phyloP scores from a whole-genome alignment of 148 eudicot species.

The Euryodendron excelsum region DNA sequence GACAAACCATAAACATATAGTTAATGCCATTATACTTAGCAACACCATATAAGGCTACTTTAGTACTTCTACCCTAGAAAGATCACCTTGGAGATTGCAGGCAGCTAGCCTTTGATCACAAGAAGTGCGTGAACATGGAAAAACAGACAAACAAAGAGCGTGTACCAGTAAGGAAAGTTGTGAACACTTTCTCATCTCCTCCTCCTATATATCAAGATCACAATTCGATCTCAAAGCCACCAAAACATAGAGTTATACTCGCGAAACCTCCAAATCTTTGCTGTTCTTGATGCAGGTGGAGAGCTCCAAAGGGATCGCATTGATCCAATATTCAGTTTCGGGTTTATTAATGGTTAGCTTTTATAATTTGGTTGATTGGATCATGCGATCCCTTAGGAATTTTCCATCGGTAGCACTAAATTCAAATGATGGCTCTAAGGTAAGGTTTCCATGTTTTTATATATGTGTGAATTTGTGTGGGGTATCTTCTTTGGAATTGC shows the following conservation, averaged over 20 bases:
- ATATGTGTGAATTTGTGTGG: not conserved
- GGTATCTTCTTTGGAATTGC: too few relatives aligned
- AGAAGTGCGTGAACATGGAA: not conserved
- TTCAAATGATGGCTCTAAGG: not conserved
- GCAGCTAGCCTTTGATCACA: not conserved
- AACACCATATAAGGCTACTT: not conserved
- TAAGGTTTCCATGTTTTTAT: not conserved
- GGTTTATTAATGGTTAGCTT: too few relatives aligned
- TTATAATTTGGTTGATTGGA: constrained; percentile 11
- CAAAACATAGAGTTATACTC: too few relatives aligned
- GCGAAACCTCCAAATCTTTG: not conserved
- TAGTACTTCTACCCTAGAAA: not conserved
- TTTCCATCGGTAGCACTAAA: constrained; percentile 14
- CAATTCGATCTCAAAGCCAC: not conserved
- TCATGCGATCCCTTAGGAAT: constrained; percentile 27
- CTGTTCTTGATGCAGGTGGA: constrained; percentile 25
- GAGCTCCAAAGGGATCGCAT: constrained; percentile 34
- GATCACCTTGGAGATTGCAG: not conserved
- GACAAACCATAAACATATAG: not conserved
- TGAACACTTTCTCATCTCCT: not conserved
- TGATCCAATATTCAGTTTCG: constrained; percentile 10
- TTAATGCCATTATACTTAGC: not conserved
- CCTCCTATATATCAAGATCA: not conserved
- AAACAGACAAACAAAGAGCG: not conserved
- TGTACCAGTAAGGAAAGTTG: not conserved